These are phyloP conservation scores for Citrus mangshanensis DNA, from an alignment of 345 rosid genomes.

Conservation along the genomic window DNA sequence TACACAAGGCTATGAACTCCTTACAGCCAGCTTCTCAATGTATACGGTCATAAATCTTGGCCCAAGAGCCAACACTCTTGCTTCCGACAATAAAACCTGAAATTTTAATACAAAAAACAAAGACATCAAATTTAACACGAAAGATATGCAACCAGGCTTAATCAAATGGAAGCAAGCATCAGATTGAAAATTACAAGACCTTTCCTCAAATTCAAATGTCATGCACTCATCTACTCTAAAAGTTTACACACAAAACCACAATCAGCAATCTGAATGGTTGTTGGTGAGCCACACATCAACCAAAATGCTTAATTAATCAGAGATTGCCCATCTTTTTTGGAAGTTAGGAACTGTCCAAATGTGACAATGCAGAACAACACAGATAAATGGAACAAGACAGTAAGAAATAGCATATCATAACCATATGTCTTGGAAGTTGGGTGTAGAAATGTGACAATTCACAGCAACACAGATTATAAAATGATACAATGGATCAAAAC, in stretches of 20 bases:
- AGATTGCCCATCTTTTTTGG: neutral
- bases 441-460: neutral
- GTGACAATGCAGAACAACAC: neutral
- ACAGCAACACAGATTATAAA: neutral
- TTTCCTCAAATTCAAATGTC: neutral
- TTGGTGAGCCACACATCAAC: neutral
- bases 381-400: no score
- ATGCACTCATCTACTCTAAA: no score
- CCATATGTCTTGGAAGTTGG: neutral
- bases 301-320: neutral
- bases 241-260: no score
- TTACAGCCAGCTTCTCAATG: conserved; percentile 70
- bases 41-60: conserved; percentile 87
- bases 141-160: neutral
- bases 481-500: neutral
- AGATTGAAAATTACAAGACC: neutral
- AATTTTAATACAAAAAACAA: conserved; percentile 5
- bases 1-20: conserved; percentile 13
- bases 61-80: conserved; percentile 80
- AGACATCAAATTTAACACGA: neutral
- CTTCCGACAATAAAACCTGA: conserved; percentile 74
- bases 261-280: no score
- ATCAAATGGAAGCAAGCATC: neutral
- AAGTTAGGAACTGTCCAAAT: neutral
- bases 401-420: no score